Evolutionary conservation across 2,329 filamentous ascomycete species (phyloP), one percentile per base, ranked within the genome.

Genomic region (Coniochaeta prunicola): DNA sequence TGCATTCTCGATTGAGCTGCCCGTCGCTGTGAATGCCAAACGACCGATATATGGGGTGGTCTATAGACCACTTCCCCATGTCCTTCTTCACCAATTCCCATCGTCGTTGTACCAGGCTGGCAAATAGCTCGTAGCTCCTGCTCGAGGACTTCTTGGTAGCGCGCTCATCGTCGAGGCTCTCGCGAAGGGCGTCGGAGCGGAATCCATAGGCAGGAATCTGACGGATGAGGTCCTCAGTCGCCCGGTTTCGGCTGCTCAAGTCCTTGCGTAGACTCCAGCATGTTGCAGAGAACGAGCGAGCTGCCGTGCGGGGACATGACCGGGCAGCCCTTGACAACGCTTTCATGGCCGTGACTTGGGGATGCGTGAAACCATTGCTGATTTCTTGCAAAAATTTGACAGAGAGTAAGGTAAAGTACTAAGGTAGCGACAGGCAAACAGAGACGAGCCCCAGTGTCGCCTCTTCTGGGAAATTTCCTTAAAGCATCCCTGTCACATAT

Each of bases 1-100:
- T 66, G 5, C 72, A 71, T 61, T 83, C 77, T 9, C 70, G 71
- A 36, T 76, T 72, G 19, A 83, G 68, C 57, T 80, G 76, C 56
- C 73, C 63, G 56, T 72, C 68, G 45, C 71, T 69, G n/a, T 63
- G 61, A 10, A 78, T 50, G 8, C 74, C 74, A 31, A 77, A 70
- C 17, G 69, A 62, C 30, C 40, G 62, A 62, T 72, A 74, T 9
- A 70, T 67, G 1, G 61, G 58, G 58, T 67, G 58, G 33, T 65
- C 65, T 2, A 60, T 1, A 3, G 24, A 30, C 68, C 67, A 74
- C 28, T 38, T 17, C 2, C 67, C 65, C 31, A 71, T 59, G 13
- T 64, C 63, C 19, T 24, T 28, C 24, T 80, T 59, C 13, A 79
- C 65, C 1, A 57, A 10, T 2, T 73, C 66, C 57, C 80, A 74